Evolutionary conservation across 2,329 filamentous ascomycete species (phyloP).

Genomic region (Penicillium crustosum): DNA sequence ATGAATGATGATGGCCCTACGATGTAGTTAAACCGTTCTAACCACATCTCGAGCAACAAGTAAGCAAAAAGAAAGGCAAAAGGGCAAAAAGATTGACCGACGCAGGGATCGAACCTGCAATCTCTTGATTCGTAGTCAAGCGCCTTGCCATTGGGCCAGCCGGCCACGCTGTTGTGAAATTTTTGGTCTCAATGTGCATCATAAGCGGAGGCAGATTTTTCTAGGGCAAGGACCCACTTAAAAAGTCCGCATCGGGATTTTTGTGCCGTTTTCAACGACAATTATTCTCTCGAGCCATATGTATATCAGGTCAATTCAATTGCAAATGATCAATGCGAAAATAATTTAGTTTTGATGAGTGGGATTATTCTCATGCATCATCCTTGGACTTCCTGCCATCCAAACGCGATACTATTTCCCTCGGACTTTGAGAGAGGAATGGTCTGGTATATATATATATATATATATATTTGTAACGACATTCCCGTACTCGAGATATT

Average conservation of each 20-base stretch:
- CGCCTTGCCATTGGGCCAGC: slow-evolving; percentile 51
- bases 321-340: neutral
- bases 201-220: neutral
- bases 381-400: neutral
- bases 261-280: neutral
- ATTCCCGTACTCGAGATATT: neutral
- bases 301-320: neutral
- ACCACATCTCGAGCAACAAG: neutral
- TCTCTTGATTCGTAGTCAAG: slow-evolving; percentile 56
- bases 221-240: neutral
- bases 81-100: slow-evolving; percentile 11
- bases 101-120: slow-evolving; percentile 50
- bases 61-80: neutral
- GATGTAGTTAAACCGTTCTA: neutral
- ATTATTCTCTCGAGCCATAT: neutral
- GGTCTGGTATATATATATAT: neutral
- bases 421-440: neutral
- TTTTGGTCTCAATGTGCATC: neutral
- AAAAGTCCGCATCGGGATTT: neutral
- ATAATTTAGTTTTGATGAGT: neutral
- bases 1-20: too few relatives aligned
- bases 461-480: too few relatives aligned
- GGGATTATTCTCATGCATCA: neutral
- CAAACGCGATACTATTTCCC: neutral
- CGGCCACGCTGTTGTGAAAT: neutral